Base-by-base conservation (phyloP, 805 yeast species). In the Metschnikowia lunata region DNA sequence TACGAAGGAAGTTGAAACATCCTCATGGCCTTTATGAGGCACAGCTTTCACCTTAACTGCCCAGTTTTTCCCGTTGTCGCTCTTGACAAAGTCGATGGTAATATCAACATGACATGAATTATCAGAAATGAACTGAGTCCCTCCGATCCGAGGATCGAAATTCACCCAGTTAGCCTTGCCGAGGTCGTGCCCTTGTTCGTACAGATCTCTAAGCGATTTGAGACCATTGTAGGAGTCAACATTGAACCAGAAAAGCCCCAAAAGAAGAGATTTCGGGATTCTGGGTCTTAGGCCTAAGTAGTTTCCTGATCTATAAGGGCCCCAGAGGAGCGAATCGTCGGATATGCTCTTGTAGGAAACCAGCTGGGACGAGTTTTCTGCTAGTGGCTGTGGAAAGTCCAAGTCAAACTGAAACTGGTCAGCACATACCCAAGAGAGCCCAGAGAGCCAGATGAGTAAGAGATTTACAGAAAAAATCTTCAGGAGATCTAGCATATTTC, bases 241-340 rank as follows among this genome's bases (percentile, higher is more conserved):
- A 57, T 82, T 82, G 67, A 80, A 87, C 98, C 98, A 91, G 81
- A 91, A 79, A 26, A 90, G 67, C 0, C 98, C 98, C 11, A 88
- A 69, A 46, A 83, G 58, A 40, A 93, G 71, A 1, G 91, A 79
- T 30, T 79, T 74, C 1, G 97, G 96, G 3, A 85, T 56, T 38
- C 91, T 71, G 3, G 98, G 96, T 37, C 90, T 74, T 37, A 93
- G 67, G 1, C 98, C 98, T 47, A 90, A 69, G 64, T 90, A 93
- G 35, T 88, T 71, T 44, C 88, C 85, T 8, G 97, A 82, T 50
- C 97, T 69, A 63, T 89, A 91, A 0, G 98, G 95, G 1, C 96
- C 98, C 99, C 99, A 91, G 23, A 69, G 50, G 29, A 70, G 60
- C 5, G 63, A 58, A 31, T 51, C 62, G 30, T 48, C 42, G 15